Evolutionary conservation across 192 early-diverging fungal genomes (phyloP).

Genomic region (Backusella macrospora): DNA sequence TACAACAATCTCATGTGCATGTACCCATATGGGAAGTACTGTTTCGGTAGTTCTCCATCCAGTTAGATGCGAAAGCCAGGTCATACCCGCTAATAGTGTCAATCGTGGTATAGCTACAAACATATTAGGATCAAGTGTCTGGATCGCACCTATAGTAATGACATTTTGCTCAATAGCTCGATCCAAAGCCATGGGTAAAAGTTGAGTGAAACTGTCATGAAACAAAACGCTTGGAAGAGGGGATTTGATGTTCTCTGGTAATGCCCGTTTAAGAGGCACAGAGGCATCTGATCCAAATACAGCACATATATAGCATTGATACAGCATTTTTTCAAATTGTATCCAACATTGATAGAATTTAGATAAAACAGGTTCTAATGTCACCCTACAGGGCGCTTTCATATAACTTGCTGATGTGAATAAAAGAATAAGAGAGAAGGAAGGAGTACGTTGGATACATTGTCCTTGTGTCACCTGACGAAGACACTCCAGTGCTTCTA

Average conservation of each 20-base stretch:
- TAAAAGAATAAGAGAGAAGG: background rate
- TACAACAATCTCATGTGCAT: background rate
- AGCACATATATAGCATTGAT: slow-evolving; percentile 12
- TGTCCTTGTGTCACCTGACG: background rate
- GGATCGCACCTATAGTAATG: background rate
- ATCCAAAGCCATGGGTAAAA: slow-evolving; percentile 15
- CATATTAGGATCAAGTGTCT: slow-evolving; percentile 7
- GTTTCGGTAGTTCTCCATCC: slow-evolving; percentile 2
- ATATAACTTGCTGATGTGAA: slow-evolving; percentile 4
- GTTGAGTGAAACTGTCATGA: slow-evolving; percentile 17
- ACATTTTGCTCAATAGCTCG: background rate
- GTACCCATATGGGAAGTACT: slow-evolving; percentile 3
- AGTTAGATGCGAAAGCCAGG: slow-evolving; percentile 16
- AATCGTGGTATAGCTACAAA: slow-evolving; percentile 20
- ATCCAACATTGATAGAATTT: background rate
- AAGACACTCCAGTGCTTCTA: slow-evolving; percentile 6
- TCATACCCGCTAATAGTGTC: slow-evolving; percentile 13
- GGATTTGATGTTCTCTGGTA: background rate
- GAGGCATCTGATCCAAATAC: slow-evolving; percentile 21
- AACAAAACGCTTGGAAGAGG: slow-evolving; percentile 4
- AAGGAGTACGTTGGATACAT: background rate
- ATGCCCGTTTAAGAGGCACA: background rate
- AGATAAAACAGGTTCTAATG: background rate
- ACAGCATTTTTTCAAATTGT: slow-evolving; percentile 14
- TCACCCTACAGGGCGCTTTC: background rate